Conservation (phyloP, 257 asterid genomes). For the Solanum paucissectum region DNA sequence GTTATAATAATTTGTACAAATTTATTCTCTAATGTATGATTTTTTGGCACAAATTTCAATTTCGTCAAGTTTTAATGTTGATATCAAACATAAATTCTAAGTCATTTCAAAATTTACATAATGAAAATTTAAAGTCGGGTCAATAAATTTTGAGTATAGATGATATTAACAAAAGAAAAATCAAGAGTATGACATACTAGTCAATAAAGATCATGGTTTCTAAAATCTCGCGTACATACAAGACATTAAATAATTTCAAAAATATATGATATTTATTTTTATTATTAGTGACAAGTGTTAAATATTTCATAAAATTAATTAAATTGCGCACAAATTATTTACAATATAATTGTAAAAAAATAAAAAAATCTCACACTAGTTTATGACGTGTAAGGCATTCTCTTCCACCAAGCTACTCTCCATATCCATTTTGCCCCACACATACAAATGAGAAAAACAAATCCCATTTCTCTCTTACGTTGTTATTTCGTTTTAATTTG, state of each 20-base stretch:
- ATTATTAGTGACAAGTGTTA: not conserved
- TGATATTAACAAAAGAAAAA: not conserved
- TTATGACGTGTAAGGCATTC: not conserved
- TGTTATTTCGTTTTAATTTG: not conserved
- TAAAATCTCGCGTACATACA: rapidly evolving
- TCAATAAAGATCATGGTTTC: too few relatives aligned
- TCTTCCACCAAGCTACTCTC: not conserved
- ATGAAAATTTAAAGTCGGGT: not conserved
- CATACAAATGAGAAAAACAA: not conserved
- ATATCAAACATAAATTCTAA: not conserved
- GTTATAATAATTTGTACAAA: not conserved
- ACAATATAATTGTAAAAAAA: not conserved
- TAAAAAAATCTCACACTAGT: not conserved
- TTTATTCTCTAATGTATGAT: not conserved
- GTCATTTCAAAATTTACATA: too few relatives aligned
- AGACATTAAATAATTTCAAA: not conserved
- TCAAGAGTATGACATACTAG: too few relatives aligned
- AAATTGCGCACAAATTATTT: not conserved
- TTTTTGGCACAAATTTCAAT: not conserved
- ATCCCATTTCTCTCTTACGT: not conserved
- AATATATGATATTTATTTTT: not conserved
- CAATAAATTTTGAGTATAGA: too few relatives aligned
- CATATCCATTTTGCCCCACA: not conserved
- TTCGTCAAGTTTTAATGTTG: not conserved
- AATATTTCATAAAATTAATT: not conserved